Conservation (phyloP, 2,329 filamentous ascomycete species). For the Escovopsis sp. region DNA sequence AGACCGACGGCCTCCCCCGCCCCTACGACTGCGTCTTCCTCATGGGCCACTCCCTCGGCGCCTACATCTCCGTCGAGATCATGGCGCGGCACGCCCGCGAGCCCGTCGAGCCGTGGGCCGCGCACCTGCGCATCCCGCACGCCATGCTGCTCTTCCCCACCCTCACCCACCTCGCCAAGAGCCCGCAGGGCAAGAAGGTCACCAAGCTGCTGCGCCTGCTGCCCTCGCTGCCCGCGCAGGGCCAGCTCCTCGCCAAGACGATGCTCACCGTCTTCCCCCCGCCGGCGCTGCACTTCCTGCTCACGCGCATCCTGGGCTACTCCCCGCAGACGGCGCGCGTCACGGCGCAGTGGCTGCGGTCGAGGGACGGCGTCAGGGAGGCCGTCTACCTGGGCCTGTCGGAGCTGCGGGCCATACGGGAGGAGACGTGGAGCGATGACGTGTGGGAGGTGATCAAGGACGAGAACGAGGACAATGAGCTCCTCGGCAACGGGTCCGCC, state of each 20-base stretch:
- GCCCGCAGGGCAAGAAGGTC: constrained; percentile 38
- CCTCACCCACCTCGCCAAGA: constrained; percentile 52
- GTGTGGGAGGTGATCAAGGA: constrained; percentile 33
- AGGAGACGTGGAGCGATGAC: constrained; percentile 43
- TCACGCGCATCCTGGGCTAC: constrained; percentile 30
- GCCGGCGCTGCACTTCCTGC: constrained; percentile 25
- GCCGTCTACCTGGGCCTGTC: constrained; percentile 42
- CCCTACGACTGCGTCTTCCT: constrained; percentile 46
- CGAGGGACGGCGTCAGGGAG: constrained; percentile 42
- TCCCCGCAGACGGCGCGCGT: constrained; percentile 31
- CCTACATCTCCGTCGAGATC: constrained; percentile 56
- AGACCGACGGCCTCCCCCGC: constrained; percentile 13
- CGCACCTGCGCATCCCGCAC: constrained; percentile 27
- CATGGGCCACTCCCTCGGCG: constrained; percentile 60
- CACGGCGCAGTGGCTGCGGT: constrained; percentile 39
- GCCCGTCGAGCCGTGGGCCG: constrained; percentile 11
- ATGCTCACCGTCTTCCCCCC: constrained; percentile 28
- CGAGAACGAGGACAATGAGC: constrained; percentile 3
- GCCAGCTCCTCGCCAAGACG: constrained; percentile 24
- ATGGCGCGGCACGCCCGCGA: constrained; percentile 38
- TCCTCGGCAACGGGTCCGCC: neutral
- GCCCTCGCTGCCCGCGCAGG: constrained; percentile 25
- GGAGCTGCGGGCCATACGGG: constrained; percentile 42
- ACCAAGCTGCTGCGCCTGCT: constrained; percentile 21
- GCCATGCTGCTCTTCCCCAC: constrained; percentile 61